phyloP scores from a whole-genome alignment of 2,329 filamentous ascomycete genomes.

The Harringtonia aguacate region DNA sequence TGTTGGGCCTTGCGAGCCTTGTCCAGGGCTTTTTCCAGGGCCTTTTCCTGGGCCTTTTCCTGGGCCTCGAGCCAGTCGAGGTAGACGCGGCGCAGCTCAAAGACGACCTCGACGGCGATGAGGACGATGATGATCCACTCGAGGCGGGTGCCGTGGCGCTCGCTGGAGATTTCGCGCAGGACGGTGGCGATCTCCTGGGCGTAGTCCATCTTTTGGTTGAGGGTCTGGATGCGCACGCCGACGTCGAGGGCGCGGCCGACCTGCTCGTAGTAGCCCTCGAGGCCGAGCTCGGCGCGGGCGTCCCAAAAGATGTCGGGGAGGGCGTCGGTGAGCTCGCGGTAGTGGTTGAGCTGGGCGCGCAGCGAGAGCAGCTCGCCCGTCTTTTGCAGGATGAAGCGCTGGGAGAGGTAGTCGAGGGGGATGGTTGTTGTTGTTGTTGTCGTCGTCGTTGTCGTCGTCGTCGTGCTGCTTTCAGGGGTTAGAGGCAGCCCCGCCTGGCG shows the following conservation, averaged over 20 bases:
- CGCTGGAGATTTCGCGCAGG: slow-evolving; percentile 75
- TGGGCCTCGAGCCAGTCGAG: slow-evolving; percentile 8
- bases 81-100: slow-evolving; percentile 68
- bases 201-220: slow-evolving; percentile 98
- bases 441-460: too few species aligned
- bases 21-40: background rate
- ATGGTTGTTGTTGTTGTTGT: too few species aligned
- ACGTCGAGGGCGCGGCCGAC: slow-evolving; percentile 87
- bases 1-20: background rate
- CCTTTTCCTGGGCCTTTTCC: background rate
- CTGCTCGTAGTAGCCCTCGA: slow-evolving; percentile 93
- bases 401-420: slow-evolving; percentile 39
- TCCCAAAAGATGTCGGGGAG: slow-evolving; percentile 98
- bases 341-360: slow-evolving; percentile 88
- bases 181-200: slow-evolving; percentile 91
- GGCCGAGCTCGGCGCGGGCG: slow-evolving; percentile 70
- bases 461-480: too few species aligned
- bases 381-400: slow-evolving; percentile 79
- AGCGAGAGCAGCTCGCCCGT: slow-evolving; percentile 86
- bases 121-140: slow-evolving; percentile 95
- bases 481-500: slow-evolving; percentile 21
- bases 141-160: slow-evolving; percentile 77
- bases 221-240: slow-evolving; percentile 74
- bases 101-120: slow-evolving; percentile 84
- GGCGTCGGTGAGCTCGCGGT: slow-evolving; percentile 91